Percentiles rank a stretch among this genome's conserved stretches.
phyloP scores from a whole-genome alignment of 495 filamentous ascomycete species.

The Amniculicola lignicola region DNA sequence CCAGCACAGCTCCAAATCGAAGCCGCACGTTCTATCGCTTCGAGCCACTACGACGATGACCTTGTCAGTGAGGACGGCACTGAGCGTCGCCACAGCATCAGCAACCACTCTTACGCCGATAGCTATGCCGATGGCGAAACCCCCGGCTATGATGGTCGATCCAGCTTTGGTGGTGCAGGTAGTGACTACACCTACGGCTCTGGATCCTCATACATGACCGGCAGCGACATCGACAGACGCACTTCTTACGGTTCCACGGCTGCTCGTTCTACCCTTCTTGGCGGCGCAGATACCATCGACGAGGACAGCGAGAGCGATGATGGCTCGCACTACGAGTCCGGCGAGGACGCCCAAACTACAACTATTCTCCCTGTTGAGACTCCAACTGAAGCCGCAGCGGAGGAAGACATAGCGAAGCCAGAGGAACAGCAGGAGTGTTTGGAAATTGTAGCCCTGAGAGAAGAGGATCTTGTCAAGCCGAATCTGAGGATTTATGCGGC shows the following conservation, averaged over 20 bases:
- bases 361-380: not conserved
- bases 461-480: constrained; percentile 15
- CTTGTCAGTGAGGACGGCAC: constrained; percentile 51
- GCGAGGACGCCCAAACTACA: constrained; percentile 4
- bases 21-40: constrained; percentile 16
- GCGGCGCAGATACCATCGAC: constrained; percentile 36
- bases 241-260: constrained; percentile 51
- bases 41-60: no score
- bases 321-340: constrained; percentile 1
- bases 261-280: constrained; percentile 37
- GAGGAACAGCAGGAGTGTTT: constrained; percentile 8
- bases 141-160: constrained; percentile 50
- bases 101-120: constrained; percentile 32
- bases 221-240: constrained; percentile 47
- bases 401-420: not conserved
- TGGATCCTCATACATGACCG: constrained; percentile 51
- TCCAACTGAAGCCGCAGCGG: constrained; percentile 8
- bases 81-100: constrained; percentile 44
- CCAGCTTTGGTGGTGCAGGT: constrained; percentile 52
- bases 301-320: constrained; percentile 32
- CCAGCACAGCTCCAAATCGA: not conserved
- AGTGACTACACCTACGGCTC: constrained; percentile 50
- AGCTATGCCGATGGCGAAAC: constrained; percentile 38
- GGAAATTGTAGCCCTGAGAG: constrained; percentile 3
- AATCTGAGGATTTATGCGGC: constrained; percentile 30